Percentiles rank a stretch among this genome's conserved stretches.
Evolutionary conservation across 495 filamentous ascomycete genomes (phyloP).

Genomic region (Geoglossum glabrum): DNA sequence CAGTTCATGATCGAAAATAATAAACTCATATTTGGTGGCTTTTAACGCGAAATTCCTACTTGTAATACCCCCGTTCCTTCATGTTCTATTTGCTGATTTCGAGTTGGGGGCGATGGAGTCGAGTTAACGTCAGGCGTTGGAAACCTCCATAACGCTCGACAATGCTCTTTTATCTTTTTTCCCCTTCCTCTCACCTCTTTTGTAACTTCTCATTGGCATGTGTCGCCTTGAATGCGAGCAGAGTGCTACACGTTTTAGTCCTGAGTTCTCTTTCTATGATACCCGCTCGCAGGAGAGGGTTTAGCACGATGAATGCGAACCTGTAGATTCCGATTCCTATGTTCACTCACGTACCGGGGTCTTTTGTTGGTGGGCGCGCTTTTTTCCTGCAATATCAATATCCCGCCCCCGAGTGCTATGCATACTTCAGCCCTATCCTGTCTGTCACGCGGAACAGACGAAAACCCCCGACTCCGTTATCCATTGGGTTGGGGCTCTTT

Average conservation of each 20-base stretch:
- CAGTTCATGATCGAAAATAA: constrained; percentile 81
- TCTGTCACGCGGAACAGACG: not conserved
- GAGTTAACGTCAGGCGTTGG: not conserved
- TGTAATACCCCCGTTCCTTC: not conserved
- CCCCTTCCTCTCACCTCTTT: not conserved
- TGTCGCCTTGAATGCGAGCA: not conserved
- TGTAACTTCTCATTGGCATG: not conserved
- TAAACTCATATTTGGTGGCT: constrained; percentile 44
- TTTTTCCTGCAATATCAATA: not conserved
- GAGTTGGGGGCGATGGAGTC: not conserved
- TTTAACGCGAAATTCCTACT: not conserved
- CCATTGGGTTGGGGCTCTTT: no score
- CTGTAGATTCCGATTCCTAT: not conserved
- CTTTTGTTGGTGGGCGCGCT: not conserved
- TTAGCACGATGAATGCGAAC: not conserved
- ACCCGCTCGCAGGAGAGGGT: not conserved
- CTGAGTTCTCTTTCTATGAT: not conserved
- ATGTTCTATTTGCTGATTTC: not conserved
- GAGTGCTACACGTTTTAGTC: not conserved
- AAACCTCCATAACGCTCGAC: not conserved
- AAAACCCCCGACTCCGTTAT: no score
- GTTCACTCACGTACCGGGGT: not conserved
- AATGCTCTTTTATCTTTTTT: not conserved
- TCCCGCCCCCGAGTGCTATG: not conserved
- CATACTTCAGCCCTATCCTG: not conserved